Evolutionary conservation across 306 rosid species (phyloP).

Genomic region (Glycine soja): DNA sequence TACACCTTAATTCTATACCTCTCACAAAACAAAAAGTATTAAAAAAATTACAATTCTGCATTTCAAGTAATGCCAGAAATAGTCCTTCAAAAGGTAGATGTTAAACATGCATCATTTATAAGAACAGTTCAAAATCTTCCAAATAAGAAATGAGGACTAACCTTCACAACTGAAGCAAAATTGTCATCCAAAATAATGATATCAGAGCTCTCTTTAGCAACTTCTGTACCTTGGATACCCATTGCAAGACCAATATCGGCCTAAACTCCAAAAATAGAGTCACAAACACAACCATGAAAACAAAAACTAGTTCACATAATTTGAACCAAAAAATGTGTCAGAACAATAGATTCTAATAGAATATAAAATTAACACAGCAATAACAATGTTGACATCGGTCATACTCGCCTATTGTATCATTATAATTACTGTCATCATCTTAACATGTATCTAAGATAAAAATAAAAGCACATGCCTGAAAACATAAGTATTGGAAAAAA

Average conservation of each 20-base stretch:
- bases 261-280: conserved; percentile 52
- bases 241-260: conserved; percentile 95
- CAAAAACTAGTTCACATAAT: not conserved
- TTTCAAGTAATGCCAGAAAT: conserved; percentile 15
- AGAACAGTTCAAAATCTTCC: conserved; percentile 3
- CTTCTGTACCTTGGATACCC: conserved; percentile 92
- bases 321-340: not conserved
- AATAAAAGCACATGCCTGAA: conserved; percentile 1
- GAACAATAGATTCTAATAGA: not conserved
- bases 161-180: conserved; percentile 91
- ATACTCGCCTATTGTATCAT: conserved; percentile 7
- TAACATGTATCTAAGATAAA: not conserved
- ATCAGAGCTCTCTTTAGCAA: conserved; percentile 95
- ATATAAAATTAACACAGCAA: conserved; percentile 27
- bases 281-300: conserved; percentile 20
- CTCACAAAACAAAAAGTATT: not conserved
- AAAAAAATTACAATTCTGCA: conserved; percentile 25
- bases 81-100: conserved; percentile 2
- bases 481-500: not conserved
- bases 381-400: conserved; percentile 3
- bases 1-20: conserved; percentile 18
- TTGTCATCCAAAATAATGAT: conserved; percentile 92
- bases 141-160: conserved; percentile 45
- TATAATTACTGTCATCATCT: conserved; percentile 1
- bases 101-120: not conserved